Evolutionary conservation across 495 filamentous ascomycete species (phyloP).

Genomic region (Chlorociboria aeruginascens): DNA sequence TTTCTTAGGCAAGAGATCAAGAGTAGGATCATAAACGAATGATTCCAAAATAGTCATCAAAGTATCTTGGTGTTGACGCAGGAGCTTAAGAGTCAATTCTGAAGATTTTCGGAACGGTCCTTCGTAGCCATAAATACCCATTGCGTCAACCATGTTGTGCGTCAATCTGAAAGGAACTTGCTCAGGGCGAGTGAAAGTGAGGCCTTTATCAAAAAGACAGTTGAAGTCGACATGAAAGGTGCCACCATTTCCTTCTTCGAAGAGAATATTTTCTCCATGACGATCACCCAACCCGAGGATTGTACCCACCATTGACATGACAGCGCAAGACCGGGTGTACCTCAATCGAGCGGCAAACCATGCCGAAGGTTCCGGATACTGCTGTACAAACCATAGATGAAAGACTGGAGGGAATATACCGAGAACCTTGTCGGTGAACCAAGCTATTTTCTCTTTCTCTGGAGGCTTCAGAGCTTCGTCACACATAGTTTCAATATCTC

Average conservation of each 20-base stretch:
- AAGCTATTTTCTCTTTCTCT: constrained; percentile 37
- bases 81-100: constrained; percentile 73
- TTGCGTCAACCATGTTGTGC: constrained; percentile 95
- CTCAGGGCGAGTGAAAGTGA: constrained; percentile 91
- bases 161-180: constrained; percentile 95
- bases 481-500: constrained; percentile 31
- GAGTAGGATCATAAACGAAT: constrained; percentile 91
- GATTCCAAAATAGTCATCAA: constrained; percentile 95
- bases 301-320: constrained; percentile 96
- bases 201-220: constrained; percentile 97
- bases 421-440: constrained; percentile 61
- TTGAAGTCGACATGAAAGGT: constrained; percentile 99
- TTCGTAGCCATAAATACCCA: constrained; percentile 87
- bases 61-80: constrained; percentile 86
- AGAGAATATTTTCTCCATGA: constrained; percentile 95
- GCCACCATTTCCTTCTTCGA: constrained; percentile 89
- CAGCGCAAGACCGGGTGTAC: constrained; percentile 86
- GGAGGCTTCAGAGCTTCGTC: constrained; percentile 30
- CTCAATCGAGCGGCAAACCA: constrained; percentile 88
- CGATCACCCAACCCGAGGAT: constrained; percentile 91
- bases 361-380: constrained; percentile 80
- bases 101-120: constrained; percentile 84
- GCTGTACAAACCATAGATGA: constrained; percentile 88
- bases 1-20: constrained; percentile 79
- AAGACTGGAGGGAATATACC: constrained; percentile 67